Evolutionary conservation across 2,329 filamentous ascomycete species (phyloP).

Genomic region (Blumeria graminis): DNA sequence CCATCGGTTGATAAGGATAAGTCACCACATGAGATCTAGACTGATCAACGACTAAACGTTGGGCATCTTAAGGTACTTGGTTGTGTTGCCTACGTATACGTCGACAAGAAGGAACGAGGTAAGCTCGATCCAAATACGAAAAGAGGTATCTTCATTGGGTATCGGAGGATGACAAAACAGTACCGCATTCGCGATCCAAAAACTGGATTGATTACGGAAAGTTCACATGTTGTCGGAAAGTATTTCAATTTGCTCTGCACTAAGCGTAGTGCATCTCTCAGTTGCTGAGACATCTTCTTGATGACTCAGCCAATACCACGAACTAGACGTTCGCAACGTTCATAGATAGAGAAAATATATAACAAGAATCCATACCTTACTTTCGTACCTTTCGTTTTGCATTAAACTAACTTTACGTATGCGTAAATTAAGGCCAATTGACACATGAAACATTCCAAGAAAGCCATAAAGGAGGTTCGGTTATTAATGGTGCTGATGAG

Average conservation of each 20-base stretch:
- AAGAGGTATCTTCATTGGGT: neutral
- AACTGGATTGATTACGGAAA: neutral
- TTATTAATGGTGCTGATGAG: too few relatives aligned
- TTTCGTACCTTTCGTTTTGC: too few relatives aligned
- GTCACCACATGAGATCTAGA: neutral
- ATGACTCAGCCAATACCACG: too few relatives aligned
- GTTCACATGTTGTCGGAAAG: neutral
- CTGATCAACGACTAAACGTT: neutral
- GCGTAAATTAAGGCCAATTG: too few relatives aligned
- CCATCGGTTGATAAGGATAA: neutral
- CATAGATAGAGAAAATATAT: too few relatives aligned
- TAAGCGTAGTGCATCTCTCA: too few relatives aligned
- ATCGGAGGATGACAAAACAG: neutral
- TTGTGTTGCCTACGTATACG: neutral
- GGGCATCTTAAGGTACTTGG: neutral
- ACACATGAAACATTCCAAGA: neutral
- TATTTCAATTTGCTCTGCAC: too few relatives aligned
- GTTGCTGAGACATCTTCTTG: too few relatives aligned
- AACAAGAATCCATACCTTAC: too few relatives aligned
- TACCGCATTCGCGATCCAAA: neutral
- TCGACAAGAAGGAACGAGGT: neutral
- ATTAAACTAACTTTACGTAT: too few relatives aligned
- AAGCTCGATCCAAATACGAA: neutral
- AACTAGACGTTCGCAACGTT: too few relatives aligned
- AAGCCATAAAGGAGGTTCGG: too few relatives aligned